Conservation (phyloP, 768 basidiomycete genomes). For the Agrocybe chaxingu region DNA sequence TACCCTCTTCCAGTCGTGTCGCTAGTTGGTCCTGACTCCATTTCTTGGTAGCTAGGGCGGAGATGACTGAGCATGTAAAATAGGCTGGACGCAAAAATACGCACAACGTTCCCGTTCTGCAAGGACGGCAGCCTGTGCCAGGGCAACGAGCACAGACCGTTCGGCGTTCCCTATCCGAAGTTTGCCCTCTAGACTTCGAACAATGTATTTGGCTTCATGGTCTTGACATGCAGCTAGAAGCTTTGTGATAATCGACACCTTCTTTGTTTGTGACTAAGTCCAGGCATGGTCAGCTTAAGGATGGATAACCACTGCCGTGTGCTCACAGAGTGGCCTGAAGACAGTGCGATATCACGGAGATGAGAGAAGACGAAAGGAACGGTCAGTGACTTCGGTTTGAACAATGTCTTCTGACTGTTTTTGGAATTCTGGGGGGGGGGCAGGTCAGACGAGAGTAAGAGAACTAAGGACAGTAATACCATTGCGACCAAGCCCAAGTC, state of each 20-base stretch:
- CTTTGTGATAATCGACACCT: conserved; percentile 92
- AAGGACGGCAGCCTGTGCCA: conserved; percentile 87
- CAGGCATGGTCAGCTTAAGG: conserved; percentile 6
- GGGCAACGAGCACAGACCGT: conserved; percentile 89
- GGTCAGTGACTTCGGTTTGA: conserved; percentile 90
- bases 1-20: conserved; percentile 69
- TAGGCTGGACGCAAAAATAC: conserved; percentile 5
- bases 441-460: not conserved
- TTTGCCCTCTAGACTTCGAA: conserved; percentile 94
- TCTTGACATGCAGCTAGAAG: conserved; percentile 90
- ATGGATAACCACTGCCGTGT: not conserved
- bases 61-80: not conserved
- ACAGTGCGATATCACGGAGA: conserved; percentile 85
- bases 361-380: conserved; percentile 88
- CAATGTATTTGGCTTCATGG: conserved; percentile 93
- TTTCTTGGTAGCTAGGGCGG: conserved; percentile 60
- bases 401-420: conserved; percentile 88
- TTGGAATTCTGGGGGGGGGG: conserved; percentile 70
- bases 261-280: conserved; percentile 85
- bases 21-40: conserved; percentile 73
- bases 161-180: conserved; percentile 97
- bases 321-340: conserved; percentile 74
- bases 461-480: conserved; percentile 40
- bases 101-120: conserved; percentile 69
- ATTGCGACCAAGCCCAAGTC: conserved; percentile 97